These are phyloP conservation scores for Phlegmacium glaucopus DNA, from an alignment of 768 basidiomycete species.

Conservation along the genomic window DNA sequence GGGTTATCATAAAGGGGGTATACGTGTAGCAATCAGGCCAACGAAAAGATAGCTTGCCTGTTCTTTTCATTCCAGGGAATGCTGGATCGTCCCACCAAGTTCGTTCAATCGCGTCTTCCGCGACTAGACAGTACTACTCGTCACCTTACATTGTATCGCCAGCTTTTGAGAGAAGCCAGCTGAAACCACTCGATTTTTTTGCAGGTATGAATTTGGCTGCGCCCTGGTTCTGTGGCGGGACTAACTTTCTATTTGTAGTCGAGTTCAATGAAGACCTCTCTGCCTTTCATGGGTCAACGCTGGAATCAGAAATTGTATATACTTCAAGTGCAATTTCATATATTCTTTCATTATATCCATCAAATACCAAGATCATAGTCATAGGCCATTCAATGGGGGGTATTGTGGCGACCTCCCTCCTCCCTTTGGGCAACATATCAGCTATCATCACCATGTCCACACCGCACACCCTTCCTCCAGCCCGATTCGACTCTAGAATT, in stretches of 20 bases:
- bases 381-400: conserved; percentile 99
- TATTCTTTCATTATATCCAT: conserved; percentile 75
- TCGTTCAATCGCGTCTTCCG: conserved; percentile 92
- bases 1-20: too few species aligned
- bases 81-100: conserved; percentile 94
- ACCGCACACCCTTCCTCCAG: conserved; percentile 85
- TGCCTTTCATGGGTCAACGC: conserved; percentile 88
- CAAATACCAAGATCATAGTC: conserved; percentile 62
- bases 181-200: conserved; percentile 79
- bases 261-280: conserved; percentile 98
- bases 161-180: conserved; percentile 44
- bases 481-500: conserved; percentile 79
- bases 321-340: conserved; percentile 67
- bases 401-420: conserved; percentile 77
- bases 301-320: conserved; percentile 79
- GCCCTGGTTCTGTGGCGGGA: background rate
- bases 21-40: conserved; percentile 10
- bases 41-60: conserved; percentile 60
- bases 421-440: conserved; percentile 64
- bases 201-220: conserved; percentile 47
- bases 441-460: conserved; percentile 95
- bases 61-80: conserved; percentile 96
- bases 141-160: conserved; percentile 53
- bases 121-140: conserved; percentile 73
- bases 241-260: conserved; percentile 41